These are phyloP conservation scores for Leucocoprinus leucothites DNA, from an alignment of 768 basidiomycete genomes.

Conservation along the genomic window DNA sequence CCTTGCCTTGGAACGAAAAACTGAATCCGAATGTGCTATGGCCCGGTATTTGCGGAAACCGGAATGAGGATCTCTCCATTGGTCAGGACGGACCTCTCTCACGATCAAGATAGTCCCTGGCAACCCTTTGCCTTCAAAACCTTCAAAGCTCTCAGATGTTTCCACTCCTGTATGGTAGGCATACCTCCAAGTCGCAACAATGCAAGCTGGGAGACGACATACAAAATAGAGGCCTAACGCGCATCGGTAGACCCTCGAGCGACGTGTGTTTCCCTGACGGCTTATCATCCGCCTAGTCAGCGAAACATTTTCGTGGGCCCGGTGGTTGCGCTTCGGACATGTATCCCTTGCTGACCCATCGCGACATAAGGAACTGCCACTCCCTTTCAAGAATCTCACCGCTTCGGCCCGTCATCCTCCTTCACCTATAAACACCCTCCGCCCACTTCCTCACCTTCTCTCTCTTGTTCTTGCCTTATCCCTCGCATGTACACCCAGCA, in stretches of 20 bases:
- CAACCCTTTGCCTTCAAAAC: neutral
- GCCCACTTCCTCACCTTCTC: neutral
- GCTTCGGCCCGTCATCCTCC: neutral
- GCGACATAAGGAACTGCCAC: neutral
- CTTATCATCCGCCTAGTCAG: neutral
- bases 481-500: neutral
- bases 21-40: neutral
- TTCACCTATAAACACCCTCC: neutral
- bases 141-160: neutral
- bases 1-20: no score
- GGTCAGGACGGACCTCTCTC: neutral
- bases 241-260: neutral
- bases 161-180: neutral
- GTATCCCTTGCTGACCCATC: neutral
- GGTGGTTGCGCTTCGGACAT: neutral
- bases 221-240: neutral
- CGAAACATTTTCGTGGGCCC: neutral
- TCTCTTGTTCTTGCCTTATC: neutral
- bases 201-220: neutral
- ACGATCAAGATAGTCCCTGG: neutral
- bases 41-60: constrained; percentile 1
- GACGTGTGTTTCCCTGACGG: neutral
- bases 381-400: neutral
- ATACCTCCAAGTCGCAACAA: neutral
- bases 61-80: neutral